Evolutionary conservation across 768 basidiomycete species (phyloP), one percentile per base, ranked within the genome.

Genomic region (Scleroderma bovista): DNA sequence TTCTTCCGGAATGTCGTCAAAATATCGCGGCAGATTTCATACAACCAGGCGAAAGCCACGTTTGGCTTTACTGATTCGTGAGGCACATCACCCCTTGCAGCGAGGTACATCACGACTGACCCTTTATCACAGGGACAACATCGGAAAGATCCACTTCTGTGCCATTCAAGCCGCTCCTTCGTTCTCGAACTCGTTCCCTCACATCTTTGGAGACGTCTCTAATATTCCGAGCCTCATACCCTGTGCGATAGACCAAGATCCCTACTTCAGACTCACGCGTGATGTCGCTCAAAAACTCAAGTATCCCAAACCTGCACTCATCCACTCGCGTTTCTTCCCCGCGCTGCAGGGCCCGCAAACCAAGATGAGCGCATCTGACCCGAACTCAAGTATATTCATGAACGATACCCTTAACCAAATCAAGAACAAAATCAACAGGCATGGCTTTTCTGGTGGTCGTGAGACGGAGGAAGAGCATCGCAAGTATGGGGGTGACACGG

Each of bases 291-390:
- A 79, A 57, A 91, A 91, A 63, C 81, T 99, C 60, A 95, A 92
- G 69, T 96, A 95, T 72, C 92, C 86, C 38, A 99, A 99, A 67
- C 96, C 96, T 2, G 72, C 88, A 2, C 79, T 97, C 22, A 72
- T 99, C 44, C 93, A 98, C 69, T 80, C 94, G 42, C 95, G 95
- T 63, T 99, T 99, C 77, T 95, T 99, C 74, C 96, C 96, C 11
- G 94, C 96, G 5, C 77, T 99, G 10, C 95, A 97, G 69, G 96
- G 96, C 38, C 89, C 96, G 2, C 93, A 96, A 68, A 95, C 93
- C 32, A 99, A 99, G 73, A 99, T 99, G 96, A 96, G 93, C 66
- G 96, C 96, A 5, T 93, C 90, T 44, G 87, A 95, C 67, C 74
- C 82, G 19, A 95, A 93, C 69, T 89, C 86, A 56, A 89, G 89